Conservation (phyloP, 2,329 filamentous ascomycete species). For the Trichoderma aggressivum region DNA sequence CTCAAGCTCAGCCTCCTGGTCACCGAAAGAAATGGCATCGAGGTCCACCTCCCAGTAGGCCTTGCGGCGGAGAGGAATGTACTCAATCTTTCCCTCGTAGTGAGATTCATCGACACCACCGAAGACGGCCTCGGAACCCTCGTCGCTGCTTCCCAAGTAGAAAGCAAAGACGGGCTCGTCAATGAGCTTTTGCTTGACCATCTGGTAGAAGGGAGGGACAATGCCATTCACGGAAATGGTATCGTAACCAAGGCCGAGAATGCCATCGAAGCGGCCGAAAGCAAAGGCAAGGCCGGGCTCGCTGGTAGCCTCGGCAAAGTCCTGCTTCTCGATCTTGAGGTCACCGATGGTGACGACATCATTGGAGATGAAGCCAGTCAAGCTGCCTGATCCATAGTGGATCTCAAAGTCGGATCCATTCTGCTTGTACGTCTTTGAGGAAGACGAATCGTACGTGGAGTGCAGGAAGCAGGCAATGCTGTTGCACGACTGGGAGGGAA, state of each 20-base stretch:
- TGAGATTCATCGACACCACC: slow-evolving; percentile 82
- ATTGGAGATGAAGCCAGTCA: slow-evolving; percentile 90
- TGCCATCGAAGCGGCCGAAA: slow-evolving; percentile 96
- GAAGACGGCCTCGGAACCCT: slow-evolving; percentile 83
- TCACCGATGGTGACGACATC: slow-evolving; percentile 87
- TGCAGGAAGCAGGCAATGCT: slow-evolving; percentile 99
- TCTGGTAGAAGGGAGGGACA: slow-evolving; percentile 92
- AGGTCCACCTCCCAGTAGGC: slow-evolving; percentile 99
- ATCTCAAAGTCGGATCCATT: slow-evolving; percentile 94
- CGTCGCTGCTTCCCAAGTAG: slow-evolving; percentile 76
- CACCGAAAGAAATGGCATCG: slow-evolving; percentile 84
- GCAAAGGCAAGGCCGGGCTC: slow-evolving; percentile 97
- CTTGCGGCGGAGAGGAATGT: slow-evolving; percentile 94
- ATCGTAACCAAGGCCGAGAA: slow-evolving; percentile 90
- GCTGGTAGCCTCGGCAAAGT: slow-evolving; percentile 93
- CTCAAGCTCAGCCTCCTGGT: slow-evolving; percentile 82
- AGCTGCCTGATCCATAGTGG: slow-evolving; percentile 87
- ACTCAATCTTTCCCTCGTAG: slow-evolving; percentile 80
- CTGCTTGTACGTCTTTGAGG: slow-evolving; percentile 87
- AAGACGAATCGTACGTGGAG: slow-evolving; percentile 88
- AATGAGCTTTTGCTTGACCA: slow-evolving; percentile 83
- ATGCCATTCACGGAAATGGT: slow-evolving; percentile 97
- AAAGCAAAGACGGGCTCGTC: slow-evolving; percentile 95
- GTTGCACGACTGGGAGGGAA: slow-evolving; percentile 82
- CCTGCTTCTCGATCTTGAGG: slow-evolving; percentile 79